A percentile compares a stretch with the other conserved stretches of the same genome.
Conservation (phyloP, 495 filamentous ascomycete genomes). For the Penicillium cosmopolitanum region DNA sequence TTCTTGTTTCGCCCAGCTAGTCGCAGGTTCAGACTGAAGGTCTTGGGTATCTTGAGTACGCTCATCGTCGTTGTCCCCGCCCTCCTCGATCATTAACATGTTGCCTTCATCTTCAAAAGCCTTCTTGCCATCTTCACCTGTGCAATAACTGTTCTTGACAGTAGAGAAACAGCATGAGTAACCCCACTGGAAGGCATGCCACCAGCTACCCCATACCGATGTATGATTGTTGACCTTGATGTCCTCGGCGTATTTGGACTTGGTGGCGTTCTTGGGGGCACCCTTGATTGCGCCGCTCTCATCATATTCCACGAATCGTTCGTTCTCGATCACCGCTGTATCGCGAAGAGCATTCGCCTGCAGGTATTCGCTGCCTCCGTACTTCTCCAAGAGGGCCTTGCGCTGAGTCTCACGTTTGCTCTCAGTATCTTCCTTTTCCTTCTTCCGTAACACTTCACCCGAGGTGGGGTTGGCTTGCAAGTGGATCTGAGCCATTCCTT, state of each 20-base stretch:
- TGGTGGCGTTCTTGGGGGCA: constrained; percentile 70
- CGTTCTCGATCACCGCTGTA: constrained; percentile 73
- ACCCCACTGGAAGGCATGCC: constrained; percentile 94
- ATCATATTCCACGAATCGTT: constrained; percentile 95
- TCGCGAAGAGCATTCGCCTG: constrained; percentile 65
- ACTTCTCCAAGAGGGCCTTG: constrained; percentile 79
- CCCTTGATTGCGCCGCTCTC: constrained; percentile 88
- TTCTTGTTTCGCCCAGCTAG: constrained; percentile 34
- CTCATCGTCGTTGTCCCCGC: constrained; percentile 39
- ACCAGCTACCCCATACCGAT: constrained; percentile 96
- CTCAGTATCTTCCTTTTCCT: constrained; percentile 71
- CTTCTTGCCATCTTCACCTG: constrained; percentile 78
- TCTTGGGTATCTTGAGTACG: constrained; percentile 20
- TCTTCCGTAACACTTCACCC: constrained; percentile 80
- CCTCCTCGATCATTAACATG: constrained; percentile 48
- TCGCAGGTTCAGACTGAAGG: constrained; percentile 31
- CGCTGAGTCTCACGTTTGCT: constrained; percentile 67
- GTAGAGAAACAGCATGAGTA: constrained; percentile 93
- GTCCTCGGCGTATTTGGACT: constrained; percentile 91
- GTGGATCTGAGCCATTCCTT: constrained; percentile 74
- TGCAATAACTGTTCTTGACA: constrained; percentile 96
- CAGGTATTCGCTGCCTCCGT: constrained; percentile 73
- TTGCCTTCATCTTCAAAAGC: constrained; percentile 71
- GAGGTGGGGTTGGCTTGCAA: constrained; percentile 96
- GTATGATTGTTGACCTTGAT: constrained; percentile 88